Percentiles rank a stretch among this genome's conserved stretches.
Conservation (phyloP, 139 green algal genomes). For the Parachlorella kessleri region DNA sequence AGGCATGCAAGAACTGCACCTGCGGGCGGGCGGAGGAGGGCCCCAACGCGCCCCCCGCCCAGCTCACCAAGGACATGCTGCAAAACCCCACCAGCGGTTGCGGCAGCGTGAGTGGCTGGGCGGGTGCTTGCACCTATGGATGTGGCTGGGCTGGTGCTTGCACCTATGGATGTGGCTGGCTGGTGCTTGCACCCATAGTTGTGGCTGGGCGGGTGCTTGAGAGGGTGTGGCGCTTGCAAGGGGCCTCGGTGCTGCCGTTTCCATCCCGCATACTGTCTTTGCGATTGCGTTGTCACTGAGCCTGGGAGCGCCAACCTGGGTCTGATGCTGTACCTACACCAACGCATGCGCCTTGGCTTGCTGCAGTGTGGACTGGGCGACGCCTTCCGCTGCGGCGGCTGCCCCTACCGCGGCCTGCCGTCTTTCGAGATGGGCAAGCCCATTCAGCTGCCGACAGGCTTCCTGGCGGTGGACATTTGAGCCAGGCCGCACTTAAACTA, state of each 20-base stretch:
- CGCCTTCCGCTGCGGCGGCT: constrained; percentile 93
- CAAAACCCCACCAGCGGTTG: constrained; percentile 91
- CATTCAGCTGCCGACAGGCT: constrained; percentile 71
- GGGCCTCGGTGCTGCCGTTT: too few relatives aligned
- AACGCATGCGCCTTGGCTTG: not conserved
- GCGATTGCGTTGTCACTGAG: too few relatives aligned
- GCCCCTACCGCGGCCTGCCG: constrained; percentile 94
- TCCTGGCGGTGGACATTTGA: constrained; percentile 77
- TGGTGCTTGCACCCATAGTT: too few relatives aligned
- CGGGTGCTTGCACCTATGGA: too few relatives aligned
- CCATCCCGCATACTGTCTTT: too few relatives aligned
- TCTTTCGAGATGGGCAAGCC: constrained; percentile 91
- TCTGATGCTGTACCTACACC: not conserved
- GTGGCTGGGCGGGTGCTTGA: too few relatives aligned
- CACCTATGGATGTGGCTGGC: too few relatives aligned
- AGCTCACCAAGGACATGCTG: constrained; percentile 89
- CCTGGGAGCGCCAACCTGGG: too few relatives aligned
- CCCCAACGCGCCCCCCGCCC: constrained; percentile 33
- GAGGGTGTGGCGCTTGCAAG: too few relatives aligned
- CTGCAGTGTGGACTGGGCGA: constrained; percentile 92
- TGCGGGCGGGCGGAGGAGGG: constrained; percentile 90
- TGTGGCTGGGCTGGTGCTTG: too few relatives aligned
- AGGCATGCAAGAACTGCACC: constrained; percentile 97
- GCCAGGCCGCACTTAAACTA: too few relatives aligned
- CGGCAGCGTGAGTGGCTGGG: constrained; percentile 82